Conservation (phyloP, 345 rosid genomes). For the Sonneratia caseolaris region DNA sequence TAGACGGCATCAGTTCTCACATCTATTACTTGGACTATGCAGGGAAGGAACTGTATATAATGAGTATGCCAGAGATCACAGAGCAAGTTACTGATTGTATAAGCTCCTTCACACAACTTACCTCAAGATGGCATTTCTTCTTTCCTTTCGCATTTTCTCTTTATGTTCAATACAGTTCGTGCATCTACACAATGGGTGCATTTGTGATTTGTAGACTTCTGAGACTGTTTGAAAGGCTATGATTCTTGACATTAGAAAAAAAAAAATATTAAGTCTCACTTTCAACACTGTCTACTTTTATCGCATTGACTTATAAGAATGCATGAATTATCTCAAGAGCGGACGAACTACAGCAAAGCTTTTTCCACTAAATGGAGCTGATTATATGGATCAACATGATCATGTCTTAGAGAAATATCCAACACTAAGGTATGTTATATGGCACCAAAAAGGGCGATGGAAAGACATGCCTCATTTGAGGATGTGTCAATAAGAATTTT, state of each 20-base stretch:
- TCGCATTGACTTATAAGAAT: background rate
- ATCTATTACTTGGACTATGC: background rate
- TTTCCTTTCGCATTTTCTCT: background rate
- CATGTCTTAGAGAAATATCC: background rate
- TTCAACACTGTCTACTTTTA: background rate
- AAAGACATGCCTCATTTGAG: background rate
- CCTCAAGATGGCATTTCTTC: background rate
- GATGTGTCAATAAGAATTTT: background rate
- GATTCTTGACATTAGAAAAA: background rate
- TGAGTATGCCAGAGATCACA: background rate
- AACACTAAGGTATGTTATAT: background rate
- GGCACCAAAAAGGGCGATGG: background rate
- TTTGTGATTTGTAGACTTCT: background rate
- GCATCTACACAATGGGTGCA: background rate
- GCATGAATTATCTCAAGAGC: background rate
- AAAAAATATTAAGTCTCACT: background rate
- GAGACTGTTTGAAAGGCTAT: background rate
- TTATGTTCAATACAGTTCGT: background rate
- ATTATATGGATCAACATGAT: background rate
- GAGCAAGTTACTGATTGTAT: background rate
- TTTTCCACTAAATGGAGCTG: background rate
- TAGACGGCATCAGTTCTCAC: background rate
- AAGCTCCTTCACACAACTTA: conserved; percentile 4
- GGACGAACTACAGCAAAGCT: background rate
- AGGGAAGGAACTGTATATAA: background rate